A percentile compares a stretch with the other conserved stretches of the same genome.
phyloP scores from a whole-genome alignment of 2,329 filamentous ascomycete genomes.

The Talaromyces islandicus region DNA sequence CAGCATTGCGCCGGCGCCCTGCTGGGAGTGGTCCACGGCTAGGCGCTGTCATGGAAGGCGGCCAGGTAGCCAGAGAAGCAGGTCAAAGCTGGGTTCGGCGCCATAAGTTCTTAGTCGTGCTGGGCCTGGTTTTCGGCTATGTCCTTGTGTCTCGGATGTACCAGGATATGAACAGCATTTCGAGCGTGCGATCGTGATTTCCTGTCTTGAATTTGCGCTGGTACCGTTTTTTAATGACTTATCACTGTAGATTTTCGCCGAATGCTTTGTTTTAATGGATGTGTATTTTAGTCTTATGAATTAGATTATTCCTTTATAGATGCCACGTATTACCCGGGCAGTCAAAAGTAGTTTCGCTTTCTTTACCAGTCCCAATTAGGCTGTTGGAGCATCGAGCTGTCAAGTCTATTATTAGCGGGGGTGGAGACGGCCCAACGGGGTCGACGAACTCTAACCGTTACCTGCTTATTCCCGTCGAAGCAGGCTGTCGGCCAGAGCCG shows the following conservation, averaged over 20 bases:
- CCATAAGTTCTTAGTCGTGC: slow-evolving; percentile 70
- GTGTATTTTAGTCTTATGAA: background rate
- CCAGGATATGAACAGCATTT: slow-evolving; percentile 39
- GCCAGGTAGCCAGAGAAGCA: slow-evolving; percentile 67
- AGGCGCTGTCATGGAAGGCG: slow-evolving; percentile 68
- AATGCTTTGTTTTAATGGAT: background rate
- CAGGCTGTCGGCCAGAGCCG: background rate
- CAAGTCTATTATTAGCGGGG: background rate
- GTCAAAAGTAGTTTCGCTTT: no score
- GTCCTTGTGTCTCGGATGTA: slow-evolving; percentile 74
- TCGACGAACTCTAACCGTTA: background rate
- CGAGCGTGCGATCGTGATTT: background rate
- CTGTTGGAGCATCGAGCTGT: background rate
- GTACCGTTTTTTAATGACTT: background rate
- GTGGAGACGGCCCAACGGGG: no score
- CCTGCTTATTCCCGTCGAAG: background rate
- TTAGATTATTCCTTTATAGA: background rate
- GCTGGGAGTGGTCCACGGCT: slow-evolving; percentile 49
- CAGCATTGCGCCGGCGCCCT: slow-evolving; percentile 58
- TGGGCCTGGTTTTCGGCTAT: slow-evolving; percentile 70
- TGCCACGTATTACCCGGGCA: background rate
- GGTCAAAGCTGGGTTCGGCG: slow-evolving; percentile 75
- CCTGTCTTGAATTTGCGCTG: background rate
- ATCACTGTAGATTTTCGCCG: background rate
- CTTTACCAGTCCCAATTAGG: no score